Evolutionary conservation across 257 asterid genomes (phyloP), one percentile per base, ranked within the genome.

Genomic region (Solanum gandarillasii): DNA sequence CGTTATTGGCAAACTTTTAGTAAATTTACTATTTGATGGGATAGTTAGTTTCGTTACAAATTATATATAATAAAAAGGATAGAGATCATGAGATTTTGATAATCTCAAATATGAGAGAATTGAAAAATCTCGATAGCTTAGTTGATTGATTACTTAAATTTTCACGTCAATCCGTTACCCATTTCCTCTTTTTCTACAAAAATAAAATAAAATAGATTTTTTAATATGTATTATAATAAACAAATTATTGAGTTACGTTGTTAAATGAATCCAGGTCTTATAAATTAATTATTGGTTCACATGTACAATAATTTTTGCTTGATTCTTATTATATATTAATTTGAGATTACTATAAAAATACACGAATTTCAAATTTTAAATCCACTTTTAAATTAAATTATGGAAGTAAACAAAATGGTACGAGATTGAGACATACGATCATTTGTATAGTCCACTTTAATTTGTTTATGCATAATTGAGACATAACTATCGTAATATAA

Each of bases 121-220:
- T 34, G 7, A 0, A 3, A n/a, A 62, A 5, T 9, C 3, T 12
- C 0, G 0, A 0, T 9, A n/a, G 14, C 7, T 62, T 4, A 62
- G 2, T 62, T 62, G 1, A 1, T 62, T 10, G 31, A 18, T 5
- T n/a, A n/a, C 3, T 25, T 62, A n/a, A 10, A 23, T 62, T n/a
- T n/a, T n/a, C 6, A n/a, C 7, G 9, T 0, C 71, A 62, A 23
- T 62, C 16, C 1, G 1, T 62, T 1, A 10, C 18, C 3, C 4
- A 11, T 65, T 65, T 25, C n/a, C 34, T 25, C 4, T 25, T 65
- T 65, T 25, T 11, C 4, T 11, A 65, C 0, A 11, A 11, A 65
- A 65, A 5, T 4, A n/a, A 10, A 65, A 60, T 21, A 10, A 11
- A 9, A 65, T 55, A 6, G 0, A 0, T n/a, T 65, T 60, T 65